Evolutionary conservation across 306 rosid species (phyloP), one percentile per base, ranked within the genome.

Genomic region (Quercus cerris): DNA sequence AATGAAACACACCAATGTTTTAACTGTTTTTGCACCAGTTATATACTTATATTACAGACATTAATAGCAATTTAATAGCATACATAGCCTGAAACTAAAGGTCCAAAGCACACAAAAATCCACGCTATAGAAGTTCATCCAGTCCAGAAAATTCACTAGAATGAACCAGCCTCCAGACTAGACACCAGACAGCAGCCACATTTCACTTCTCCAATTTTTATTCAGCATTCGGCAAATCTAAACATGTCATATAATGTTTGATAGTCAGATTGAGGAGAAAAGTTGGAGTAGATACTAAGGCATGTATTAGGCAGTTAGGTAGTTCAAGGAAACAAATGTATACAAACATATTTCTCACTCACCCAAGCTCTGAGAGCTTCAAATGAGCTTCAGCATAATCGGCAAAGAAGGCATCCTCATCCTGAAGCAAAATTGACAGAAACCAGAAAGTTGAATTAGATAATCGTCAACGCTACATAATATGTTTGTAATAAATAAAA

Each of bases 281-380:
- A 28, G 7, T 10, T 20, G 22, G 31, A 54, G 0, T 3, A 27
- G 1, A 5, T 15, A 17, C 0, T 19, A 31, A 18, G 18, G 5
- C 51, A 67, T 19, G 71, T 22, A 9, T 67, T 20, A 71, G 31
- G 35, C 75, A 71, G 2, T 67, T 20, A 71, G 31, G 22, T 59
- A 71, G 5, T 44, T 71, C 4, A 73, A 17, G 64, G 3, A 4
- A 19, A 55, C 18, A 27, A 33, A 51, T 1, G 20, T 5, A 19
- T 1, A 71, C 4, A 9, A 9, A 58, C 12, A 25, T 6, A 13
- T 3, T 11, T 41, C 70, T n/a, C 12, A 71, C 93, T 85, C 75
- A 89, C 89, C 90, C 93, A 22, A 89, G 89, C 70, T 89, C 90
- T 0, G 88, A 87, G 27, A 89, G 93, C 71, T 74, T 89, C 76